Evolutionary conservation across 306 rosid species (phyloP).

Genomic region (Malus sieversii): DNA sequence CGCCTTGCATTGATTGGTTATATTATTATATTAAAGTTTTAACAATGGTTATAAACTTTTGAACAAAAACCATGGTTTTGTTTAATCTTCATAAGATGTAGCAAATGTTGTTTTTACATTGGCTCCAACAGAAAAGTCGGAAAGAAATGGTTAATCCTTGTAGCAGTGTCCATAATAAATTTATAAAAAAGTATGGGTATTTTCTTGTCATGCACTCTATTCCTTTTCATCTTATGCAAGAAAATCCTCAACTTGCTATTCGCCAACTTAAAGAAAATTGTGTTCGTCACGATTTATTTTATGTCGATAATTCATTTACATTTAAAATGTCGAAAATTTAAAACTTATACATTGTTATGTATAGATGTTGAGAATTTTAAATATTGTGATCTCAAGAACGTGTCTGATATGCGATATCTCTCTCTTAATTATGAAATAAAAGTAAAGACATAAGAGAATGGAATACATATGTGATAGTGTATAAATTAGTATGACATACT

Average conservation of each 20-base stretch:
- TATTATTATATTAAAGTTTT: too few relatives aligned
- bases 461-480: accelerated
- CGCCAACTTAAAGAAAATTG: not conserved
- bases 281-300: too few relatives aligned
- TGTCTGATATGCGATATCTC: too few relatives aligned
- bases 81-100: too few relatives aligned
- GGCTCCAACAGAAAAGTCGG: not conserved
- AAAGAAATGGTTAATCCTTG: not conserved
- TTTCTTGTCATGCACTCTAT: not conserved
- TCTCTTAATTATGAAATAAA: too few relatives aligned
- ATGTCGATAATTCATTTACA: too few relatives aligned
- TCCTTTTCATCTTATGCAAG: not conserved
- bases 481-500: not conserved
- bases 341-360: too few relatives aligned
- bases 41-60: not conserved
- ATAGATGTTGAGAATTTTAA: too few relatives aligned
- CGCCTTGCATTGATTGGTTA: too few relatives aligned
- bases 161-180: not conserved
- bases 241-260: not conserved
- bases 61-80: not conserved
- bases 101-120: too few relatives aligned
- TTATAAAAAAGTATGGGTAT: not conserved
- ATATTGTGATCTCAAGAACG: too few relatives aligned
- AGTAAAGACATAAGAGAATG: accelerated
- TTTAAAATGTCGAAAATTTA: too few relatives aligned